Conservation (phyloP, 441 rosid genomes). For the Eruca vesicaria region DNA sequence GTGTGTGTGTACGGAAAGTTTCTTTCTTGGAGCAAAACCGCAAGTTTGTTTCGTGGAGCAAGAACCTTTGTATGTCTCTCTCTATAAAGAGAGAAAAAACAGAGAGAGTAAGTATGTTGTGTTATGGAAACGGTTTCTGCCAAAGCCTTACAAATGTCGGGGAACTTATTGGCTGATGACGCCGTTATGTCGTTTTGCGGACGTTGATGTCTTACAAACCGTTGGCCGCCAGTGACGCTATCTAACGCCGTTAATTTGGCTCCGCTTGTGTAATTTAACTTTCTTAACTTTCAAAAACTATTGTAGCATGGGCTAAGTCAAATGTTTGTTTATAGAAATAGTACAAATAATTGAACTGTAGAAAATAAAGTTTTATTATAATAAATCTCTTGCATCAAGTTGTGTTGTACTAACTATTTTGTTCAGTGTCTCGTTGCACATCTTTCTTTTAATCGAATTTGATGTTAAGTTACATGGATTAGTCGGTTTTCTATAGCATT, state of each 20-base stretch:
- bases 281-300: not conserved
- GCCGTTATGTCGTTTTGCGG: slow-evolving; percentile 32
- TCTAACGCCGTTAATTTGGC: slow-evolving; percentile 26
- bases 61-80: not conserved
- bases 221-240: slow-evolving; percentile 19
- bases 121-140: slow-evolving; percentile 23
- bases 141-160: slow-evolving; percentile 27
- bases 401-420: not conserved
- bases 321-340: slow-evolving; percentile 17
- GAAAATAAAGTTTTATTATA: not conserved
- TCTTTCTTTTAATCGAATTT: not conserved
- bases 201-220: not conserved
- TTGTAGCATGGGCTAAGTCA: not conserved
- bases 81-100: slow-evolving; percentile 4
- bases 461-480: not conserved
- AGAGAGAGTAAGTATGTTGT: not conserved
- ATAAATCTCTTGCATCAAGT: not conserved
- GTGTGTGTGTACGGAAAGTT: slow-evolving; percentile 19
- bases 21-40: slow-evolving; percentile 1
- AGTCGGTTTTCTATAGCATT: not conserved
- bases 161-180: slow-evolving; percentile 25
- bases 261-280: not conserved
- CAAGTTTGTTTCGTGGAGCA: slow-evolving; percentile 8
- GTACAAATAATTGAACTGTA: not conserved
- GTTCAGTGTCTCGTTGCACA: not conserved